Base-by-base conservation (phyloP, 768 basidiomycete genomes). In the Ramaria sp. region DNA sequence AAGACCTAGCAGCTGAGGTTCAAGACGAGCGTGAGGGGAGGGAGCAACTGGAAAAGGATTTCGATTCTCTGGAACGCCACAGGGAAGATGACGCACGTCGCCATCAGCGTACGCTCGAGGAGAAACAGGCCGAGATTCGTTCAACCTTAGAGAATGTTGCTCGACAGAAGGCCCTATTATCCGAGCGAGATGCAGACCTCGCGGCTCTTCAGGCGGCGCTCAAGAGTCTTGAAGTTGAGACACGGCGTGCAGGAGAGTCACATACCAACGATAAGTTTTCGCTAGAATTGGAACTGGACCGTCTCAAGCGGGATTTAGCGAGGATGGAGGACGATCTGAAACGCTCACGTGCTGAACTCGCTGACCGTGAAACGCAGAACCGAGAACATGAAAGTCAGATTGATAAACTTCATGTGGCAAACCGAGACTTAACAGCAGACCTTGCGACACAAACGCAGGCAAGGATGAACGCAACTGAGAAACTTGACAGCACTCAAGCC, bases 371-470 rank as follows among this genome's bases (percentile, higher is more conserved):
- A 57, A 74, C 71, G 18, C 76, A 76, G 60, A 70, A 73, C 24
- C 74, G 87, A 16, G 83, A 89, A 57, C 76, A 83, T 45, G 90
- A 94, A 58, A 67, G 78, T 22, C 74, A 76, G 20, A 70, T 93
- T 41, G 90, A 92, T 64, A 81, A 76, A 52, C 65, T 96, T 56
- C 79, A 90, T 59, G 76, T 80, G 1, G 88, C 90, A 66, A 86
- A 86, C 56, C 76, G 88, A 34, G 92, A 94, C 57, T 72, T 97
- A 20, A 77, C 85, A 3, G 75, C 76, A 1, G 85, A 89, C 63
- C 72, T 96, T 1, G 84, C 91, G 0, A 74, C 83, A 9, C 89
- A 93, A 67, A 88, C 88, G 0, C 95, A 97, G 66, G 84, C 90
- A 13, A 71, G 88, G 53, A 70, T 98, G 50, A 88, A 93, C 60